Base-by-base conservation (phyloP, 2,329 filamentous ascomycete species). In the Phyllosticta citriasiana region DNA sequence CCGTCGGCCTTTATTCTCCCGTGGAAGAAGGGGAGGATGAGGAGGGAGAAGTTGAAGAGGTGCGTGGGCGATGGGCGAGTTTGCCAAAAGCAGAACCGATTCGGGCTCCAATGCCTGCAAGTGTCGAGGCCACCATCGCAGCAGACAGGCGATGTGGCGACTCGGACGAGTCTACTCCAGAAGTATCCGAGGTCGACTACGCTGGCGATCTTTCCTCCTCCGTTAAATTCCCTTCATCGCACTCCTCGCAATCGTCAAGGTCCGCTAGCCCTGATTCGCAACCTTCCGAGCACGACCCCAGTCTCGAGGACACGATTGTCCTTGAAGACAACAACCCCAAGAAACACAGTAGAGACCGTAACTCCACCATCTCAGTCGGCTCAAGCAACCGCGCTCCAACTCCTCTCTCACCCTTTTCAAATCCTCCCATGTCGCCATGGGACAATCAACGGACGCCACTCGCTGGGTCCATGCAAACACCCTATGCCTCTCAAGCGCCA, bases 1-100 rank as follows among this genome's bases (percentile, higher is more conserved):
- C 47, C 1, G 53, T 61, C 6, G 59, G 57, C 1, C 55, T 51
- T 8, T 61, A 61, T 24, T 54, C 56, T 4, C 9, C 59, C 27
- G 59, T 61, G n/a, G 53, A 57, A 55, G 59, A 61, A 33, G 40
- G 57, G 10, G 59, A 61, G 19, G 59, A 61, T 50, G 59, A 61
- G 35, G 50, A 53, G 9, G 25, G 40, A 14, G 50, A 58, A 19
- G 56, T 27, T 35, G 58, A 60, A 16, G 40, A n/a, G 40, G 14
- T 47, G 40, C 14, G 40, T 16, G 40, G 14, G n/a, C 40, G 40
- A 47, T 47, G 40, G 40, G 7, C 40, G 40, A n/a, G n/a, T 16
- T 5, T n/a, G 40, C 12, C 6, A n/a, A 47, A 2, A n/a, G 14
- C 40, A 47, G 16, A 47, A 7, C 6, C 40, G 6, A 5, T 6